A percentile compares a stretch with the other conserved stretches of the same genome.
These are phyloP conservation scores for Lathyrus aphaca DNA, from an alignment of 306 rosid species.

Conservation along the genomic window DNA sequence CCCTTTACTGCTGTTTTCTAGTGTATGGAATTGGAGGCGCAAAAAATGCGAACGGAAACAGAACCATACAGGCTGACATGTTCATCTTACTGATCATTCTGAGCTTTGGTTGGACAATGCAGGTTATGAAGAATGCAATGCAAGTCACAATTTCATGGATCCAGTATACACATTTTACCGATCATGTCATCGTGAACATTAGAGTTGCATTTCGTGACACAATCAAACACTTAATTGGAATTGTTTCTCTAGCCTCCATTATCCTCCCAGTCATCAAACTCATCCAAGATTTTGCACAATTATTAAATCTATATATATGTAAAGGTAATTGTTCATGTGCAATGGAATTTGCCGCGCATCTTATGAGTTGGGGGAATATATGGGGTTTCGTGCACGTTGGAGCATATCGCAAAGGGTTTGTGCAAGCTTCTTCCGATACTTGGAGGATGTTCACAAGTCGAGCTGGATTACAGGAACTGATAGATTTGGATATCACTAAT, in stretches of 20 bases:
- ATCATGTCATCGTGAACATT: conserved; percentile 43
- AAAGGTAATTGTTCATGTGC: no score
- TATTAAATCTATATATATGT: no score
- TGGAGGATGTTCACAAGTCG: conserved; percentile 57
- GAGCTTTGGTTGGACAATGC: conserved; percentile 82
- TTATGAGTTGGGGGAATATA: conserved; percentile 57
- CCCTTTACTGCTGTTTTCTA: conserved; percentile 56
- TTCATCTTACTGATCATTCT: conserved; percentile 56
- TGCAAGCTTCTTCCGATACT: conserved; percentile 65
- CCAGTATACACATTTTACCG: conserved; percentile 50
- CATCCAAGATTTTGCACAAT: conserved; percentile 57
- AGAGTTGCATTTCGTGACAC: conserved; percentile 51
- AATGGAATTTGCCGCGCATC: conserved; percentile 47
- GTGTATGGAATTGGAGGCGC: conserved; percentile 70
- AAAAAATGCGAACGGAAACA: no score
- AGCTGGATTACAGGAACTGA: conserved; percentile 50
- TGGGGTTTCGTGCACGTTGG: conserved; percentile 89
- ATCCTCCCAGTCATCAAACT: conserved; percentile 52
- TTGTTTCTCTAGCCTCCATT: conserved; percentile 66
- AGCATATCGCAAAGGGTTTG: conserved; percentile 62
- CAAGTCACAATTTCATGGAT: conserved; percentile 62
- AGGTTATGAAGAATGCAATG: conserved; percentile 63
- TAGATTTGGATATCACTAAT: conserved; percentile 73
- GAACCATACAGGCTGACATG: conserved; percentile 38
- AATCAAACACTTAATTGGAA: conserved; percentile 53